phyloP scores from a whole-genome alignment of 768 basidiomycete species.

The Boletus reticuloceps region DNA sequence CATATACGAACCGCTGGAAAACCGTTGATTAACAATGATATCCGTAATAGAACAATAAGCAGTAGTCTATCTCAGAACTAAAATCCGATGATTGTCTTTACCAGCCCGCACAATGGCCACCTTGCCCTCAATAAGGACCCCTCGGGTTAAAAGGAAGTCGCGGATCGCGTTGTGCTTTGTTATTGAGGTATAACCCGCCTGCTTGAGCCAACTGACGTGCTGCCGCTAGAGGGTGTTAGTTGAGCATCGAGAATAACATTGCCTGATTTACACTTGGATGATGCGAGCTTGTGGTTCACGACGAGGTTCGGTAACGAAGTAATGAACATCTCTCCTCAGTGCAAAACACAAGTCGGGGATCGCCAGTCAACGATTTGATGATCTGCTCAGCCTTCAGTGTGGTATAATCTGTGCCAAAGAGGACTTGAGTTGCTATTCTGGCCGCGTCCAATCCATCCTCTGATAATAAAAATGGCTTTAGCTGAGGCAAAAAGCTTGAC shows the following conservation, averaged over 20 bases:
- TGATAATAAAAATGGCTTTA: constrained; percentile 17
- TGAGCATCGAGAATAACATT: background rate
- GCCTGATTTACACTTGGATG: constrained; percentile 58
- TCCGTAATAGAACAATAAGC: background rate
- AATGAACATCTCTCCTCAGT: constrained; percentile 49
- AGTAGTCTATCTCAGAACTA: constrained; percentile 37
- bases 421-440: constrained; percentile 41
- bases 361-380: constrained; percentile 56
- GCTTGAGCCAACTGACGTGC: constrained; percentile 59
- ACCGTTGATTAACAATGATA: background rate
- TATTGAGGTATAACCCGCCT: constrained; percentile 75
- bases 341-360: constrained; percentile 61
- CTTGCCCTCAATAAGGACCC: constrained; percentile 57
- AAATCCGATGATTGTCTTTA: constrained; percentile 64
- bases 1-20: background rate
- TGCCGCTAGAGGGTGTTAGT: constrained; percentile 47
- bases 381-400: constrained; percentile 56
- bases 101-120: constrained; percentile 71
- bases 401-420: constrained; percentile 40
- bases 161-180: constrained; percentile 49
- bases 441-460: constrained; percentile 42
- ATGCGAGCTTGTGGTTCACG: constrained; percentile 51
- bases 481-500: background rate
- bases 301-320: constrained; percentile 61
- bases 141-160: constrained; percentile 38